A percentile compares a stretch with the other conserved stretches of the same genome.
Evolutionary conservation across 2,329 filamentous ascomycete genomes (phyloP).

Genomic region (Hypoxylon sp.): DNA sequence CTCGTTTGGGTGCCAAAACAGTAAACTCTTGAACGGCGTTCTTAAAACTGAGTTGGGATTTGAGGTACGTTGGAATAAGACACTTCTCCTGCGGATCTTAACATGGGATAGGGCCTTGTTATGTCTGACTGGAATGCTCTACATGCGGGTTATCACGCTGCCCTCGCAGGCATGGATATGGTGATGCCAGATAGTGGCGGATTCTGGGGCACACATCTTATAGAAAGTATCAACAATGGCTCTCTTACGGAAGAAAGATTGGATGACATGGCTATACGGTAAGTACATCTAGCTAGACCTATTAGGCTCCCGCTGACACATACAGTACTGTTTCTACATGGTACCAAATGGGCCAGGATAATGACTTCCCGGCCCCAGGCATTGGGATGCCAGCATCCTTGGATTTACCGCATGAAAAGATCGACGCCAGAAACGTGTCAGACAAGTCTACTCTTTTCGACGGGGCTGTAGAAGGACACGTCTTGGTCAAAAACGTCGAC

Average conservation of each 20-base stretch:
- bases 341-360: slow-evolving; percentile 58
- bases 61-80: background rate
- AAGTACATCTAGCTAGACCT: slow-evolving; percentile 11
- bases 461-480: slow-evolving; percentile 56
- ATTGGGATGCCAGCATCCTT: slow-evolving; percentile 56
- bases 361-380: slow-evolving; percentile 52
- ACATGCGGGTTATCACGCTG: slow-evolving; percentile 59
- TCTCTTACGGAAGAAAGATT: slow-evolving; percentile 55
- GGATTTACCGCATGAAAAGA: slow-evolving; percentile 55
- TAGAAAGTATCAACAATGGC: slow-evolving; percentile 64
- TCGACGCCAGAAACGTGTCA: slow-evolving; percentile 59
- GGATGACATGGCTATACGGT: slow-evolving; percentile 67
- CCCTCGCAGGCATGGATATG: slow-evolving; percentile 65
- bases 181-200: slow-evolving; percentile 60
- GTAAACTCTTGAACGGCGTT: slow-evolving; percentile 63
- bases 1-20: slow-evolving; percentile 66
- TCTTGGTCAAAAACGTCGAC: slow-evolving; percentile 63
- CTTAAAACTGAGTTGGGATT: slow-evolving; percentile 63
- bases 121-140: slow-evolving; percentile 62
- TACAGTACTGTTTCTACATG: slow-evolving; percentile 56
- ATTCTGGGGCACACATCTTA: slow-evolving; percentile 63
- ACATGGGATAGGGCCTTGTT: slow-evolving; percentile 55
- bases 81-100: background rate
- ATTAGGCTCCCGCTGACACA: slow-evolving; percentile 36
- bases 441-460: slow-evolving; percentile 52